Conservation (phyloP, 169 alveolate species). For the Cryptosporidium ryanae region DNA sequence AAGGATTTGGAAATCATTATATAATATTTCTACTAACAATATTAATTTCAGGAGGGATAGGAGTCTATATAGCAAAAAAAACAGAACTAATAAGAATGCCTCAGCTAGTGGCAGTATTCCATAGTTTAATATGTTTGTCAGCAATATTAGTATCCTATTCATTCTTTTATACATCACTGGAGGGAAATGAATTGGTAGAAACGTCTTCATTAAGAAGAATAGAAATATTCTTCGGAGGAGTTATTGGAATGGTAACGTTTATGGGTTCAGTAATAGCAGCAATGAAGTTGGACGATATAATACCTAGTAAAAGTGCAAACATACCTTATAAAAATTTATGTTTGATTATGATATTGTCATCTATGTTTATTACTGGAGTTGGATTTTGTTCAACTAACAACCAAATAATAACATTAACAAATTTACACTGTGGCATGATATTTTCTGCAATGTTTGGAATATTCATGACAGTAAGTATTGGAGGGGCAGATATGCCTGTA, state of each 20-base stretch:
- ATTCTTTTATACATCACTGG: conserved; percentile 23
- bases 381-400: conserved; percentile 32
- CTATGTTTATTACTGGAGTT: conserved; percentile 25
- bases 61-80: conserved; percentile 76
- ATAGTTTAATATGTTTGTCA: conserved; percentile 54
- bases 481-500: conserved; percentile 90
- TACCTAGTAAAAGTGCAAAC: conserved; percentile 58
- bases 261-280: conserved; percentile 76
- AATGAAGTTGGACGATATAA: conserved; percentile 57
- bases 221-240: conserved; percentile 51
- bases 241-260: conserved; percentile 57
- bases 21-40: conserved; percentile 76
- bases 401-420: conserved; percentile 25
- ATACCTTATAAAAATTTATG: conserved; percentile 30
- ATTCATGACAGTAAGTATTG: conserved; percentile 86
- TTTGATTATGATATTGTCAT: background rate
- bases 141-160: conserved; percentile 73
- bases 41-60: conserved; percentile 77
- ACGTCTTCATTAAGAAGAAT: conserved; percentile 7
- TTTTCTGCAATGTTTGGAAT: conserved; percentile 83
- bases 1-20: conserved; percentile 72
- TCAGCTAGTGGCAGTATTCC: conserved; percentile 57
- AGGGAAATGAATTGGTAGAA: background rate
- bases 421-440: conserved; percentile 71
- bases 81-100: conserved; percentile 60